Conservation (phyloP, 495 filamentous ascomycete species). For the Lophiostoma macrostomum region DNA sequence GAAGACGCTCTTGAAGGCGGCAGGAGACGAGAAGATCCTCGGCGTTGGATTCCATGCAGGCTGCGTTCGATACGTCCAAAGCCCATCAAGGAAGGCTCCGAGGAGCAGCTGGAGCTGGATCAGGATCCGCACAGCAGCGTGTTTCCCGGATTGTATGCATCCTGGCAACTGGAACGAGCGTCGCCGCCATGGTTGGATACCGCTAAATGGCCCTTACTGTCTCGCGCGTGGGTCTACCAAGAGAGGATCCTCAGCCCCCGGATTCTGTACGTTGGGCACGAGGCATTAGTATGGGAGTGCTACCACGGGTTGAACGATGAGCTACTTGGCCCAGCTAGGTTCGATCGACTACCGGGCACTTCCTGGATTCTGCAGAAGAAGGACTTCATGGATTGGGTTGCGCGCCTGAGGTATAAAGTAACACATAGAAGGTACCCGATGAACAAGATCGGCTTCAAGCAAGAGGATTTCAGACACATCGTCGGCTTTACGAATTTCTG, state of each 20-base stretch:
- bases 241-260: background rate
- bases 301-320: background rate
- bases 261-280: conserved; percentile 12
- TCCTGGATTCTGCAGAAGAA: no score
- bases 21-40: background rate
- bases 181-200: no score
- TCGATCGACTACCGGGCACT: no score
- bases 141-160: no score
- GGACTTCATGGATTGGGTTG: no score
- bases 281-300: conserved; percentile 4
- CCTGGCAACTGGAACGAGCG: no score
- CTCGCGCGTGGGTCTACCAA: conserved; percentile 7
- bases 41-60: background rate
- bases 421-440: no score
- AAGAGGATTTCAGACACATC: conserved; percentile 14
- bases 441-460: no score
- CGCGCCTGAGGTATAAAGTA: no score
- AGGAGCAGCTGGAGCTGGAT: background rate
- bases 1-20: background rate
- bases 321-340: background rate
- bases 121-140: no score
- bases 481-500: conserved; percentile 25
- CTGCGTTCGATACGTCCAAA: no score
- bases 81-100: no score
- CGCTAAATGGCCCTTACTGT: background rate